phyloP scores from a whole-genome alignment of 225 moss, liverwort and hornwort genomes.

The Polytrichum formosum region DNA sequence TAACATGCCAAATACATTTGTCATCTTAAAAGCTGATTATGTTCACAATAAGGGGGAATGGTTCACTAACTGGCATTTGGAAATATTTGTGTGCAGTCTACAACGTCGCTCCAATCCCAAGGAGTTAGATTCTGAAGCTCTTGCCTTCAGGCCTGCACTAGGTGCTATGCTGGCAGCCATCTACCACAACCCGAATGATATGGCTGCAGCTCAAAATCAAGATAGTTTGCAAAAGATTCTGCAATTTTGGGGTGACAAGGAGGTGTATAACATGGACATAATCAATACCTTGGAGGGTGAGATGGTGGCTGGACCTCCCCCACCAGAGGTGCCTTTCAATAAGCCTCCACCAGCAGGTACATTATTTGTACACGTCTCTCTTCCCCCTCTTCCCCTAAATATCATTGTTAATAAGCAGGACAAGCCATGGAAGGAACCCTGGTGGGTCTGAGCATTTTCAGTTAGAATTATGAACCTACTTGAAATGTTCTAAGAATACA shows the following conservation, averaged over 20 bases:
- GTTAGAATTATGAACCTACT: too few relatives aligned
- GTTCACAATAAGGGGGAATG: too few relatives aligned
- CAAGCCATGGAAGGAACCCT: too few relatives aligned
- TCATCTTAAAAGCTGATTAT: too few relatives aligned
- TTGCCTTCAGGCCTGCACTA: constrained; percentile 89
- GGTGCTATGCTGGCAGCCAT: constrained; percentile 92
- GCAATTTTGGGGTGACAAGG: constrained; percentile 92
- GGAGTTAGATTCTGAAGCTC: constrained; percentile 81
- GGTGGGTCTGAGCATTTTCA: too few relatives aligned
- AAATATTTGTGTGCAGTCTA: constrained; percentile 39
- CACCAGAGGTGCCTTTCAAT: constrained; percentile 37
- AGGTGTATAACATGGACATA: constrained; percentile 86
- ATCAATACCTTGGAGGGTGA: constrained; percentile 94
- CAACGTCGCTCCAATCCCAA: constrained; percentile 68
- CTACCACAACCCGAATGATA: constrained; percentile 81
- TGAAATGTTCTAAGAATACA: too few relatives aligned
- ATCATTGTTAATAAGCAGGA: too few relatives aligned
- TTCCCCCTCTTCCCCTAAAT: neutral
- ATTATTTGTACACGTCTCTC: neutral
- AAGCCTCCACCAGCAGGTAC: constrained; percentile 66
- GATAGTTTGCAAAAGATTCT: constrained; percentile 85
- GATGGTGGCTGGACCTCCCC: constrained; percentile 94
- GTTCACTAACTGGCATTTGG: too few relatives aligned
- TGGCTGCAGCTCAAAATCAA: constrained; percentile 65
- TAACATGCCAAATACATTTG: too few relatives aligned